These are phyloP conservation scores for Dictyostelium capitatum DNA, from an alignment of 78 protist species.

Conservation along the genomic window DNA sequence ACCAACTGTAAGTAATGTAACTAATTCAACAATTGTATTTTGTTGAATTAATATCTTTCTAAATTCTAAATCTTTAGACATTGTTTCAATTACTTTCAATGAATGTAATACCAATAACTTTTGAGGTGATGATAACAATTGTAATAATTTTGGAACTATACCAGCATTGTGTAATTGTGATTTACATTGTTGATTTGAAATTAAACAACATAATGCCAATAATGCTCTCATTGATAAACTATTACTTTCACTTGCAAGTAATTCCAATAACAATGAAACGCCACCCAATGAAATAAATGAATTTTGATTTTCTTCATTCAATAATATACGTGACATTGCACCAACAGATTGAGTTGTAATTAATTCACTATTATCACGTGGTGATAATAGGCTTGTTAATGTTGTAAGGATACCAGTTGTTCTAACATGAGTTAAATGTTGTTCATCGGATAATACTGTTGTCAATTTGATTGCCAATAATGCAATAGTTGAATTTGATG, in stretches of 20 bases:
- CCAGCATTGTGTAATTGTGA: slow-evolving; percentile 50
- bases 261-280: slow-evolving; percentile 18
- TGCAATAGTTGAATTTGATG: neutral
- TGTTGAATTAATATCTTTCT: slow-evolving; percentile 28
- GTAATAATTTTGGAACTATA: slow-evolving; percentile 26
- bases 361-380: slow-evolving; percentile 16
- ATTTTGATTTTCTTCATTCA: slow-evolving; percentile 31
- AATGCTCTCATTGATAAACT: slow-evolving; percentile 64
- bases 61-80: slow-evolving; percentile 31
- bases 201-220: slow-evolving; percentile 57
- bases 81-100: slow-evolving; percentile 48
- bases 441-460: slow-evolving; percentile 64
- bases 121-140: slow-evolving; percentile 16
- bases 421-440: slow-evolving; percentile 32
- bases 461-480: slow-evolving; percentile 24
- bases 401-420: slow-evolving; percentile 21
- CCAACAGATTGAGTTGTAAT: slow-evolving; percentile 54
- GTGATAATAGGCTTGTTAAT: neutral
- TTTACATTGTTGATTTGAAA: slow-evolving; percentile 51
- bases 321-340: slow-evolving; percentile 54
- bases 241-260: neutral
- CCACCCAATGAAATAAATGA: slow-evolving; percentile 32
- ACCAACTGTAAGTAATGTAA: neutral
- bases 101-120: slow-evolving; percentile 52
- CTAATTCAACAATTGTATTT: neutral